phyloP scores from a whole-genome alignment of 2,329 filamentous ascomycete genomes.

The Aspergillus fumigatus region DNA sequence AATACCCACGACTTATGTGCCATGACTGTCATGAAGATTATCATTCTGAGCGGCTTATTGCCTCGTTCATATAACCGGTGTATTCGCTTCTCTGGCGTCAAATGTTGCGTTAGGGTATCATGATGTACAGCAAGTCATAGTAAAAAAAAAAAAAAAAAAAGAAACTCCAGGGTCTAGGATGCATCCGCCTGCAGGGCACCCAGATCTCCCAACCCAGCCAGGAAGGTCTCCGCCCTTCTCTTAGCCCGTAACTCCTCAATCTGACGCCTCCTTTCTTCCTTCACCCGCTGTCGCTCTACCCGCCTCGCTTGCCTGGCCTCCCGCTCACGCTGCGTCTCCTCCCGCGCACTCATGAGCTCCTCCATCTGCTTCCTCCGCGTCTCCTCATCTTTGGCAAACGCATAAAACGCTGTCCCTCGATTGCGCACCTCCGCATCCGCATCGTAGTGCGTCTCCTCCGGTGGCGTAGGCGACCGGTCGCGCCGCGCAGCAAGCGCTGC shows the following conservation, averaged over 20 bases:
- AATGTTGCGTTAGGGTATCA: constrained; percentile 7
- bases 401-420: constrained; percentile 88
- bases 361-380: constrained; percentile 69
- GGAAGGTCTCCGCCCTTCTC: constrained; percentile 67
- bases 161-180: background rate
- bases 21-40: background rate
- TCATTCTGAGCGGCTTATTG: background rate
- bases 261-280: constrained; percentile 54
- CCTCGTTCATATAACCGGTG: background rate
- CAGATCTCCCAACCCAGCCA: constrained; percentile 52
- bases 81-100: background rate
- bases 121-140: background rate
- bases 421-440: constrained; percentile 76
- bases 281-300: constrained; percentile 55
- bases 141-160: too few species aligned
- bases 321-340: constrained; percentile 63
- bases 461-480: constrained; percentile 75
- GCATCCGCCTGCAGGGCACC: constrained; percentile 11
- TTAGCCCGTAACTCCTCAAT: constrained; percentile 54
- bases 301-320: constrained; percentile 53
- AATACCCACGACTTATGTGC: background rate
- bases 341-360: constrained; percentile 61
- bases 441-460: constrained; percentile 78
- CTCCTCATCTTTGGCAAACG: constrained; percentile 74
- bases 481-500: constrained; percentile 70